A percentile compares a stretch with the other conserved stretches of the same genome.
These are phyloP conservation scores for Nakaseomyces nivariensis DNA, from an alignment of 1,139 yeast species.

Conservation along the genomic window DNA sequence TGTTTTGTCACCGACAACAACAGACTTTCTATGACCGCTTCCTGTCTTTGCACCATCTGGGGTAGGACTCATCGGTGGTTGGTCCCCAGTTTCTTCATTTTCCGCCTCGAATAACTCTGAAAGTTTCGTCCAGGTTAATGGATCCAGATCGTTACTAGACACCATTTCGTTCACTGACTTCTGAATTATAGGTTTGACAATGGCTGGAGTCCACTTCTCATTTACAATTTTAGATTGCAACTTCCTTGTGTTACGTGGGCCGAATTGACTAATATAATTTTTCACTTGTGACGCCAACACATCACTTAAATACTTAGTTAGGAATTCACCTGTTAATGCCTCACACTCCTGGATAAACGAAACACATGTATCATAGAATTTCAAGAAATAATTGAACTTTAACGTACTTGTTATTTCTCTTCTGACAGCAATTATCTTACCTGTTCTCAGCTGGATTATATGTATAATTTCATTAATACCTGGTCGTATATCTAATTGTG, in stretches of 20 bases:
- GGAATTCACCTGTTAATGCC: slow-evolving; percentile 63
- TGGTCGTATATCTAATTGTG: slow-evolving; percentile 54
- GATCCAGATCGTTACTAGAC: slow-evolving; percentile 41
- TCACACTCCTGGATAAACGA: slow-evolving; percentile 80
- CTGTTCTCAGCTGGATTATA: slow-evolving; percentile 64
- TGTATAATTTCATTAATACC: slow-evolving; percentile 54
- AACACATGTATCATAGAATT: slow-evolving; percentile 56
- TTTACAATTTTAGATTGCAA: slow-evolving; percentile 46
- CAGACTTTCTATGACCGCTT: slow-evolving; percentile 32
- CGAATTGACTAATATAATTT: slow-evolving; percentile 49
- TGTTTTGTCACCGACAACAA: slow-evolving; percentile 34
- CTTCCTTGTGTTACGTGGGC: slow-evolving; percentile 38
- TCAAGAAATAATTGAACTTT: slow-evolving; percentile 46
- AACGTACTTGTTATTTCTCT: slow-evolving; percentile 58
- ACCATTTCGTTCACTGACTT: slow-evolving; percentile 44
- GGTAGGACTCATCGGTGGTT: slow-evolving; percentile 2
- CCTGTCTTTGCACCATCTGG: slow-evolving; percentile 4
- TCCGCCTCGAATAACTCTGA: slow-evolving; percentile 27
- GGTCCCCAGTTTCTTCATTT: slow-evolving; percentile 8
- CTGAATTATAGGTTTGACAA: slow-evolving; percentile 43
- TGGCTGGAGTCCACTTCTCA: slow-evolving; percentile 74
- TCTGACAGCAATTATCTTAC: slow-evolving; percentile 70
- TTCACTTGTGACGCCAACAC: slow-evolving; percentile 59
- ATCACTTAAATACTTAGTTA: slow-evolving; percentile 52
- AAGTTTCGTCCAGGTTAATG: slow-evolving; percentile 40